A percentile compares a stretch with the other conserved stretches of the same genome.
phyloP scores from a whole-genome alignment of 2,329 filamentous ascomycete genomes.

The Metarhizium rileyi region DNA sequence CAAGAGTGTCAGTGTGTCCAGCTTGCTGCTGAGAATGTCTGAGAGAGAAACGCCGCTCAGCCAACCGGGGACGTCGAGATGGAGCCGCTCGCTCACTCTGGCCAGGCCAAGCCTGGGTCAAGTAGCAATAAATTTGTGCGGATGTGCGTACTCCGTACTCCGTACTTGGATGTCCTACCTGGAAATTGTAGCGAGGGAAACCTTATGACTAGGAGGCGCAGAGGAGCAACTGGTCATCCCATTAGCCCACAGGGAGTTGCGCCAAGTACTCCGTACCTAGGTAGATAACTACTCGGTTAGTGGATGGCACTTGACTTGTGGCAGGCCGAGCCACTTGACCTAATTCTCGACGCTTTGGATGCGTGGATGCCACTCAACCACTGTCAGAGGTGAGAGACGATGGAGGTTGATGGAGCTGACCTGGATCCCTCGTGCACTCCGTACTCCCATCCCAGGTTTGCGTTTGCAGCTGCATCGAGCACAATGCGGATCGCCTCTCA shows the following conservation, averaged over 20 bases:
- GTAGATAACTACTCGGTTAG: neutral
- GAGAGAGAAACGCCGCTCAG: conserved; percentile 1
- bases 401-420: neutral
- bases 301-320: neutral
- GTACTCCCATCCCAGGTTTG: no score
- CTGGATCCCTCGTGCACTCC: neutral
- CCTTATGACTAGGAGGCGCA: neutral
- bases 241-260: neutral
- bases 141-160: neutral
- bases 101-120: conserved; percentile 5
- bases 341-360: neutral
- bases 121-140: neutral
- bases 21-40: conserved; percentile 5
- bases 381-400: neutral
- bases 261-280: neutral
- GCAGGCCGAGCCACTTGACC: neutral
- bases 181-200: neutral
- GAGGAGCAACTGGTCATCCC: neutral
- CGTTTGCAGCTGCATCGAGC: neutral
- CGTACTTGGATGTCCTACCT: neutral
- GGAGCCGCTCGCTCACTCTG: conserved; percentile 5
- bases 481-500: neutral
- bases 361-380: neutral
- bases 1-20: neutral
- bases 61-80: conserved; percentile 5